Conservation (phyloP, 2,329 filamentous ascomycete species). For the Cucurbitaria berberidis region DNA sequence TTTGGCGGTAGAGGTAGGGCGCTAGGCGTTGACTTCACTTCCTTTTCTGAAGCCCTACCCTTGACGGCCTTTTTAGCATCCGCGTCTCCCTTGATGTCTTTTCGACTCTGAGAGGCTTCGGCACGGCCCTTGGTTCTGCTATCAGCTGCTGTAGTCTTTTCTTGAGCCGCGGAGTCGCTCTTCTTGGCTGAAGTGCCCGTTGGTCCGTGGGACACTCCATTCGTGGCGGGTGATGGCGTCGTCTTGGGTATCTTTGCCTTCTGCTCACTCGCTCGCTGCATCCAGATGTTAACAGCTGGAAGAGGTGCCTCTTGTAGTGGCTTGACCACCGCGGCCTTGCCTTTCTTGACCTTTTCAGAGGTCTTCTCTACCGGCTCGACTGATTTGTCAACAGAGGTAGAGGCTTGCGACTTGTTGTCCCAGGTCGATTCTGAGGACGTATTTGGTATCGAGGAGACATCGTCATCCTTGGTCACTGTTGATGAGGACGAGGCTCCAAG, state of each 20-base stretch:
- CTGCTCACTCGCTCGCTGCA: constrained; percentile 73
- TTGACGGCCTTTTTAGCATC: constrained; percentile 39
- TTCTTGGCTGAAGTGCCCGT: constrained; percentile 30
- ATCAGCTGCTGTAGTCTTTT: constrained; percentile 25
- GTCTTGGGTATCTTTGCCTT: constrained; percentile 58
- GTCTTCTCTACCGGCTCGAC: constrained; percentile 57
- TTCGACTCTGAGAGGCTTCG: constrained; percentile 31
- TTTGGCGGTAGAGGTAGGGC: constrained; percentile 66
- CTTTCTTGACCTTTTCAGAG: constrained; percentile 60
- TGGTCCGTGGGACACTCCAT: constrained; percentile 23
- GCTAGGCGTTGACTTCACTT: constrained; percentile 26
- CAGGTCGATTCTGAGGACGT: constrained; percentile 70
- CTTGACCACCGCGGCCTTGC: constrained; percentile 53
- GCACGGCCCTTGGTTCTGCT: constrained; percentile 29
- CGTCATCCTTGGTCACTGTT: constrained; percentile 64
- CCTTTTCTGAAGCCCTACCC: constrained; percentile 37
- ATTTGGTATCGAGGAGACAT: constrained; percentile 67
- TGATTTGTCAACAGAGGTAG: constrained; percentile 69
- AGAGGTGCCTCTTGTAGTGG: constrained; percentile 80
- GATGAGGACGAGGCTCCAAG: constrained; percentile 60
- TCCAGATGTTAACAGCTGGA: constrained; percentile 88
- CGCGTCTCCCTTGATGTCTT: constrained; percentile 32
- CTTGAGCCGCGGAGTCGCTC: constrained; percentile 26
- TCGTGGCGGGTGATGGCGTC: constrained; percentile 49
- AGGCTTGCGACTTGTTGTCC: constrained; percentile 68